Evolutionary conservation across 75 land plant genomes (phyloP), one percentile per base, ranked within the genome.

Genomic region (Picea sitchensis): DNA sequence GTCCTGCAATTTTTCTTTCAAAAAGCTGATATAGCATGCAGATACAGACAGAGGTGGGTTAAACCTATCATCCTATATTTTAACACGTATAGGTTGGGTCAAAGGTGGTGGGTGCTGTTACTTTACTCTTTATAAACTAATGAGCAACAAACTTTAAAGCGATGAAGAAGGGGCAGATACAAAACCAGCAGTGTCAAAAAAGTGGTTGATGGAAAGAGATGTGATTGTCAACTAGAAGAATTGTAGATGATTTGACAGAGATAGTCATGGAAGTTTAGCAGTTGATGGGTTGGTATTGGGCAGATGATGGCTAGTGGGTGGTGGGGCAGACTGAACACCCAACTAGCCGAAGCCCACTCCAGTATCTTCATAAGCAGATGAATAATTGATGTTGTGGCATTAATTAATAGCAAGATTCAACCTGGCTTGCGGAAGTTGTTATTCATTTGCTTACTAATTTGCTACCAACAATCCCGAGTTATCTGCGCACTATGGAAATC

Each of bases 211-310:
- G 73, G 54, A 44, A n/a, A 38, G 17, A 47, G 38, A 47, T n/a
- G 21, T 14, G n/a, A 41, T 6, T 44, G 73, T 44, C 47, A 36
- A 71, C 44, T n/a, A 44, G n/a, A 71, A n/a, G 47, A 71, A 44
- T 71, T 41, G 73, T 36, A 7, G 73, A 44, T 44, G 73, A 71
- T 71, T 38, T 20, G 73, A 41, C 3, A 71, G 73, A 44, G 54
- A 11, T 41, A 38, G 54, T 71, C 44, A 69, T 41, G 2, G 73
- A 69, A 71, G 54, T 38, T 41, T 71, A 13, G 51, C n/a, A 17
- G 73, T 38, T 26, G 73, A 36, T 21, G 54, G 54, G 54, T 51
- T 51, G 54, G 54, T 51, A 51, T 41, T 36, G 47, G 54, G 73
- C 23, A 44, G 73, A 71, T 64, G 71, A 3, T 34, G 44, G 36